Conservation (phyloP, 352 stramenopile genomes). For the Phytophthora fragariae region DNA sequence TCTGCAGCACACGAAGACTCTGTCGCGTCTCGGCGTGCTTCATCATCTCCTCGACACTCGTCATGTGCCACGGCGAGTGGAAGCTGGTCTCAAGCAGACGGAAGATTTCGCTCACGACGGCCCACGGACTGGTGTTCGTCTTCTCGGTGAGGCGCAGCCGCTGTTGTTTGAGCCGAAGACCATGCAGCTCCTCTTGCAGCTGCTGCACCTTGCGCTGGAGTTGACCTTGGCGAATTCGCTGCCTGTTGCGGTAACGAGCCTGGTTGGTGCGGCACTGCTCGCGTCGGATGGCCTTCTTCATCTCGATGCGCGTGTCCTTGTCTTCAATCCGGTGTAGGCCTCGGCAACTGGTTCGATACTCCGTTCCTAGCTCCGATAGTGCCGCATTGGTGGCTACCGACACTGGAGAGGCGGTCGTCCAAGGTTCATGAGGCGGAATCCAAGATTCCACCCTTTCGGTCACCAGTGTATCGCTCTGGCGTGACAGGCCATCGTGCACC, state of each 20-base stretch:
- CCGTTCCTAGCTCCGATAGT: neutral
- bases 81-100: slow-evolving; percentile 22
- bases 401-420: neutral
- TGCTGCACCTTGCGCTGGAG: slow-evolving; percentile 9
- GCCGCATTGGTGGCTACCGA: neutral
- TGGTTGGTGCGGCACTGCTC: slow-evolving; percentile 34
- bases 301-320: neutral
- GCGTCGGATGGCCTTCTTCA: slow-evolving; percentile 22
- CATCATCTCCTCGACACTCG: slow-evolving; percentile 17
- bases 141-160: neutral
- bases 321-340: neutral
- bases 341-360: neutral
- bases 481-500: neutral
- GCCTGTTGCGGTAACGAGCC: slow-evolving; percentile 29
- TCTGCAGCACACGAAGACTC: slow-evolving; percentile 5
- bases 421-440: neutral
- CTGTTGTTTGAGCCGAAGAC: slow-evolving; percentile 13
- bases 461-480: neutral
- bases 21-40: slow-evolving; percentile 2
- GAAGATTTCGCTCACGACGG: slow-evolving; percentile 22
- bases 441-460: too few species aligned
- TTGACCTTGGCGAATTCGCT: neutral
- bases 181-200: slow-evolving; percentile 17
- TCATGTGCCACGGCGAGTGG: slow-evolving; percentile 18
- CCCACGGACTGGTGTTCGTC: slow-evolving; percentile 11